These are phyloP conservation scores for Barnettozyma wickerhamii DNA, from an alignment of 805 yeast species.

Conservation along the genomic window DNA sequence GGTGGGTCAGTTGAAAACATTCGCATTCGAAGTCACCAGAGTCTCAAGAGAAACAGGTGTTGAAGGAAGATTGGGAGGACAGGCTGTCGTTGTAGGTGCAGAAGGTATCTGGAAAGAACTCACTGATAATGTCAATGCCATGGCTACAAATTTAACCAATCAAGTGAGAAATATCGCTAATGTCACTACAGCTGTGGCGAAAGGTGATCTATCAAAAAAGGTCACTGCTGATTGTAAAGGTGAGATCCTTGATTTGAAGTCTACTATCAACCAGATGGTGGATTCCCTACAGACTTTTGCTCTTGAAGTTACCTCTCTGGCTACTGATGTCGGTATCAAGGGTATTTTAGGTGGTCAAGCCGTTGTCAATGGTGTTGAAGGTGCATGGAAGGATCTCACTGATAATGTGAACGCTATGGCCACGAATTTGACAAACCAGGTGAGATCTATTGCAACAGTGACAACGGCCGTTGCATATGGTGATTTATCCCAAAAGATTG, in stretches of 20 bases:
- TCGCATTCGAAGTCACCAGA: constrained; percentile 83
- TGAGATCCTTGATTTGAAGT: constrained; percentile 77
- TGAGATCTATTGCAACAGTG: constrained; percentile 87
- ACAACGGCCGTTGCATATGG: constrained; percentile 96
- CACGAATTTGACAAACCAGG: constrained; percentile 86
- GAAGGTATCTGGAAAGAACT: constrained; percentile 90
- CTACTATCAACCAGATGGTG: constrained; percentile 89
- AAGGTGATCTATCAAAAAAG: constrained; percentile 80
- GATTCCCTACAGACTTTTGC: constrained; percentile 86
- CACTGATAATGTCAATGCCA: constrained; percentile 85
- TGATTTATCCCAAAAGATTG: constrained; percentile 83
- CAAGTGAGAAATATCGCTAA: constrained; percentile 89
- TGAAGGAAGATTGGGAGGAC: constrained; percentile 86
- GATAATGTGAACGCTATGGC: constrained; percentile 93
- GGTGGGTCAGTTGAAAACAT: constrained; percentile 86
- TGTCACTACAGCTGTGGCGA: constrained; percentile 85
- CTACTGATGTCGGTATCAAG: constrained; percentile 91
- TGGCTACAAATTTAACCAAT: constrained; percentile 87
- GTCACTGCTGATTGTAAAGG: constrained; percentile 90
- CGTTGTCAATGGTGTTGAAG: constrained; percentile 85
- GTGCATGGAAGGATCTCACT: constrained; percentile 87
- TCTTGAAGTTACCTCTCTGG: constrained; percentile 81
- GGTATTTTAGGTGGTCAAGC: constrained; percentile 92
- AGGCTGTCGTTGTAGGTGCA: constrained; percentile 84
- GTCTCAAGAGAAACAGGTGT: constrained; percentile 92